Conservation (phyloP, 305 asterid genomes). For the Ilex paraguariensis region DNA sequence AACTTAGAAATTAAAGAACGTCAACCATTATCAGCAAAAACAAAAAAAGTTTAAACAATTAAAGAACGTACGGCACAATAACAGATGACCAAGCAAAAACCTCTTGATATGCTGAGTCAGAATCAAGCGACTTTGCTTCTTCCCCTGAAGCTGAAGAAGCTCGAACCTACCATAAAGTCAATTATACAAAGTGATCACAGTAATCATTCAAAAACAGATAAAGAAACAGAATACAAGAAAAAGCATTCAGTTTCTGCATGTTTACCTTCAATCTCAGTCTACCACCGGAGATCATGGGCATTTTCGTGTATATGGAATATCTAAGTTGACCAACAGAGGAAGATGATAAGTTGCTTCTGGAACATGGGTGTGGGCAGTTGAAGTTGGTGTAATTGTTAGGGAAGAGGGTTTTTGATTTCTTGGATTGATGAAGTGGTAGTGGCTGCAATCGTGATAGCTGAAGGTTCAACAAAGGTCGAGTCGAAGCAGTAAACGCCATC, state of each 20-base stretch:
- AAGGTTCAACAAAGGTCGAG: slow-evolving; percentile 35
- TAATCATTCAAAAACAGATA: background rate
- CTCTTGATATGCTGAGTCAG: slow-evolving; percentile 50
- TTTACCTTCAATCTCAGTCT: slow-evolving; percentile 18
- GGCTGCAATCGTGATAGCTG: slow-evolving; percentile 25
- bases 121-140: slow-evolving; percentile 32
- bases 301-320: slow-evolving; percentile 2
- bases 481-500: slow-evolving; percentile 39
- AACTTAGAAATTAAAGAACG: background rate
- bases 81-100: slow-evolving; percentile 82
- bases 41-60: background rate
- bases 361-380: slow-evolving; percentile 6
- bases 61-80: slow-evolving; percentile 71
- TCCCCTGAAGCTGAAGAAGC: slow-evolving; percentile 69
- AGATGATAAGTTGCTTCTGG: slow-evolving; percentile 1
- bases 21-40: background rate
- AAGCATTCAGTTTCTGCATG: background rate
- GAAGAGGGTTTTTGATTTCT: slow-evolving; percentile 10
- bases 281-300: slow-evolving; percentile 3
- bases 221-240: background rate
- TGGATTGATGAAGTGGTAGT: slow-evolving; percentile 20
- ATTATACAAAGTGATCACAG: slow-evolving; percentile 1
- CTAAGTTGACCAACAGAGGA: background rate
- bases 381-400: slow-evolving; percentile 8
- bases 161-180: slow-evolving; percentile 40